Conservation (phyloP, 2,329 filamentous ascomycete genomes). For the Fusarium algeriense region DNA sequence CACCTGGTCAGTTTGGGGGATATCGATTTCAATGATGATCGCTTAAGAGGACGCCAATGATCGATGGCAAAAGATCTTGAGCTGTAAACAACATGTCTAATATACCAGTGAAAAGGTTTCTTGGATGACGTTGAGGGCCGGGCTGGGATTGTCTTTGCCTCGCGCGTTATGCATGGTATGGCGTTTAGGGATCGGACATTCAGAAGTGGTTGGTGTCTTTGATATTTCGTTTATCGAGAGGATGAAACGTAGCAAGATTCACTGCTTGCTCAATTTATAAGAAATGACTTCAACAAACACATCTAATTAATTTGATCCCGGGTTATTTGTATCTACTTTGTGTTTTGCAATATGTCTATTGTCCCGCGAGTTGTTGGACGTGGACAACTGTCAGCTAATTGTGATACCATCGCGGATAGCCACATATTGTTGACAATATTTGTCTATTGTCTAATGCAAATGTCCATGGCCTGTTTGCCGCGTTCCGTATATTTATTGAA, state of each 20-base stretch:
- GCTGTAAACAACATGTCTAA: constrained; percentile 18
- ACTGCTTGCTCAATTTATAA: constrained; percentile 11
- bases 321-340: neutral
- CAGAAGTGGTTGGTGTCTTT: constrained; percentile 30
- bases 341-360: neutral
- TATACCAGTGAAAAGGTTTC: constrained; percentile 25
- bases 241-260: constrained; percentile 11
- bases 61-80: neutral
- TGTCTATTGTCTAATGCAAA: neutral
- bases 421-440: neutral
- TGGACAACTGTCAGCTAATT: neutral
- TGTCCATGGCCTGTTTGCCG: neutral
- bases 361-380: neutral
- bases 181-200: constrained; percentile 45
- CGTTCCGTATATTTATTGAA: neutral
- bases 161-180: constrained; percentile 47
- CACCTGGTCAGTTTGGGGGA: constrained; percentile 53
- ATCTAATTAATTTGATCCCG: neutral
- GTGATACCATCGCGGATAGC: neutral
- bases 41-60: neutral
- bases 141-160: constrained; percentile 41
- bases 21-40: constrained; percentile 49
- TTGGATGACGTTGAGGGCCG: constrained; percentile 37
- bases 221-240: constrained; percentile 34
- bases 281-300: constrained; percentile 13